Base-by-base conservation (phyloP, 164 flowering plant genomes). In the Annona squamosa region DNA sequence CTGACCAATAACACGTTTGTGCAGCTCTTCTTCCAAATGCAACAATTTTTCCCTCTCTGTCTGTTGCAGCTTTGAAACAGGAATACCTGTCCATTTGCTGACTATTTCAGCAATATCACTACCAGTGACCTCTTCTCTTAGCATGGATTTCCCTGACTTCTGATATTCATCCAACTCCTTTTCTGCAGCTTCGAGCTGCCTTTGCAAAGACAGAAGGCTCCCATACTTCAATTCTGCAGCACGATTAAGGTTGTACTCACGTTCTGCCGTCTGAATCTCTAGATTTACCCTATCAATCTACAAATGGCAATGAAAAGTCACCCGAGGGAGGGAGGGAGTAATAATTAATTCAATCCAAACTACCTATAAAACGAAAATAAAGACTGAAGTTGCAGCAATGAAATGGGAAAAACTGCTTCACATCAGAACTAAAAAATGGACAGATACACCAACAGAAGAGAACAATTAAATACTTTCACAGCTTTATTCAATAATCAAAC, bases 71-170 rank as follows among this genome's bases (percentile, higher is more conserved):
- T 93, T 95, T n/a, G 98, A 95, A 52, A 95, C 86, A 37, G 99
- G 98, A 73, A 93, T 93, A 26, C 98, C 99, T 4, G 99, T 96
- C 99, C 99, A 96, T 75, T 95, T 93, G 71, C 97, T 91, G 3
- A 95, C 98, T 70, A 95, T 89, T 81, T 95, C 98, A 48, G 99
- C 97, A 76, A 95, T 91, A 73, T 95, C 99, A 75, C 65, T 75
- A 13, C 86, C 98, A 0, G 89, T 83, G 37, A 95, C 99, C 83
- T 93, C 98, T 82, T 95, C 99, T 74, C 97, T 85, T 37, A 95
- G 80, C 99, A 95, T 93, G 52, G 99, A 93, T 72, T 95, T 95
- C 62, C 99, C 99, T 37, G 97, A 89, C 12, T 76, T 88, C 80
- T 90, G 79, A 69, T 91, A 93, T 75, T 91, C 98, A 78, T 79